These are phyloP conservation scores for Tylopilus rubrobrunneus DNA, from an alignment of 768 basidiomycete genomes.

Conservation along the genomic window DNA sequence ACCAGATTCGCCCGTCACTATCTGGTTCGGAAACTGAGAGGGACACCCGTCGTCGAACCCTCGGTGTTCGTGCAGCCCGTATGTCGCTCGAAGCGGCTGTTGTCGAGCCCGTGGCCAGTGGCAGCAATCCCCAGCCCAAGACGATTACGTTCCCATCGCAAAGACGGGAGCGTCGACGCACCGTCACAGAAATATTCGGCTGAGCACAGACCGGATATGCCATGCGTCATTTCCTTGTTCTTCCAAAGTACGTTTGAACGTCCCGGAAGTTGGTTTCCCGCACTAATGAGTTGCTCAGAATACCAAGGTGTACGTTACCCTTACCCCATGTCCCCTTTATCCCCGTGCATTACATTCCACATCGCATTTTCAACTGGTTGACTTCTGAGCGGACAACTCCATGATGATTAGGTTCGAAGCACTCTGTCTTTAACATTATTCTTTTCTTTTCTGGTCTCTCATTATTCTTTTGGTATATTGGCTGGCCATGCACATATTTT, in stretches of 20 bases:
- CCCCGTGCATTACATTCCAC: conserved; percentile 25
- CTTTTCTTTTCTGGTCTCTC: conserved; percentile 15
- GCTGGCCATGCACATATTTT: conserved; percentile 25
- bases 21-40: conserved; percentile 53
- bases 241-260: conserved; percentile 14
- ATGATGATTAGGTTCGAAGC: conserved; percentile 12
- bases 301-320: conserved; percentile 21
- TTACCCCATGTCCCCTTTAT: conserved; percentile 1
- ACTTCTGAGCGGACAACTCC: conserved; percentile 14
- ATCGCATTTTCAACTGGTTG: conserved; percentile 13
- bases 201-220: conserved; percentile 12
- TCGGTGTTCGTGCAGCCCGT: conserved; percentile 39
- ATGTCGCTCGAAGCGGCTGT: conserved; percentile 41
- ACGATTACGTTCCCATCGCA: conserved; percentile 33
- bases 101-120: conserved; percentile 28
- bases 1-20: conserved; percentile 28
- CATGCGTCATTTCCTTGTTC: conserved; percentile 9
- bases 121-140: conserved; percentile 33
- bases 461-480: conserved; percentile 20
- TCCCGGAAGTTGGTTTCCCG: background rate
- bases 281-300: conserved; percentile 4
- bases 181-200: conserved; percentile 48
- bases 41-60: conserved; percentile 37
- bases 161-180: conserved; percentile 43
- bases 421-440: conserved; percentile 32